Percentiles rank a stretch among this genome's conserved stretches.
Conservation (phyloP, 225 moss, liverwort and hornwort species). For the Physcomitrellopsis africana region DNA sequence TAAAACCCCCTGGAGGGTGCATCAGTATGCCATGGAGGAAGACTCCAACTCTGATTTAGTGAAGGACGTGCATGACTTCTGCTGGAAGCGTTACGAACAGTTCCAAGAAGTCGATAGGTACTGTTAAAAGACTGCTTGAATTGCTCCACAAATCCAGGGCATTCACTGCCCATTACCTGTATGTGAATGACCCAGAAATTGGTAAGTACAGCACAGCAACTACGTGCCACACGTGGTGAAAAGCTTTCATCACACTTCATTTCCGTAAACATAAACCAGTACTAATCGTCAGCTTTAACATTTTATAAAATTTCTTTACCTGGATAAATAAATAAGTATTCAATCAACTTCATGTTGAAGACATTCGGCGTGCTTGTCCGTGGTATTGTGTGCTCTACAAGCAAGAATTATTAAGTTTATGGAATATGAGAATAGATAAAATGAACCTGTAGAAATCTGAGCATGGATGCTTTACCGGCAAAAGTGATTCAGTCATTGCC, state of each 20-base stretch:
- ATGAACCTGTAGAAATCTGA: neutral
- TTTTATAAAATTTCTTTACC: neutral
- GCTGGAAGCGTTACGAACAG: slow-evolving; percentile 62
- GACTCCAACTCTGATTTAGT: slow-evolving; percentile 22
- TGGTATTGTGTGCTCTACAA: too few species aligned
- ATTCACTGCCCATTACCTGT: slow-evolving; percentile 75
- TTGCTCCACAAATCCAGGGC: slow-evolving; percentile 75
- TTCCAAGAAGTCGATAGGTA: slow-evolving; percentile 72
- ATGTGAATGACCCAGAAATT: neutral
- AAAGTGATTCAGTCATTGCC: slow-evolving; percentile 80
- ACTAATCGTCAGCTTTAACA: too few species aligned
- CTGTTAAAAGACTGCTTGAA: slow-evolving; percentile 82
- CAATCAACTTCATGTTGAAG: neutral
- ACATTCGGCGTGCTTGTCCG: neutral
- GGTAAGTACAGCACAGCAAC: too few species aligned
- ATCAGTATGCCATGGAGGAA: slow-evolving; percentile 25
- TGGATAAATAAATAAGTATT: neutral
- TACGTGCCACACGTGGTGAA: too few species aligned
- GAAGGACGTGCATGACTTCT: slow-evolving; percentile 31
- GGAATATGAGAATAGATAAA: too few species aligned
- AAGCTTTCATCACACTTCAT: too few species aligned
- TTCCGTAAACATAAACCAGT: too few species aligned
- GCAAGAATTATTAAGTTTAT: too few species aligned
- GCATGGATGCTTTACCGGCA: slow-evolving; percentile 42
- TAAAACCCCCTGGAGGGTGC: slow-evolving; percentile 25